Evolutionary conservation across 2,329 filamentous ascomycete genomes (phyloP), one percentile per base, ranked within the genome.

Genomic region (Diaporthe sp.): DNA sequence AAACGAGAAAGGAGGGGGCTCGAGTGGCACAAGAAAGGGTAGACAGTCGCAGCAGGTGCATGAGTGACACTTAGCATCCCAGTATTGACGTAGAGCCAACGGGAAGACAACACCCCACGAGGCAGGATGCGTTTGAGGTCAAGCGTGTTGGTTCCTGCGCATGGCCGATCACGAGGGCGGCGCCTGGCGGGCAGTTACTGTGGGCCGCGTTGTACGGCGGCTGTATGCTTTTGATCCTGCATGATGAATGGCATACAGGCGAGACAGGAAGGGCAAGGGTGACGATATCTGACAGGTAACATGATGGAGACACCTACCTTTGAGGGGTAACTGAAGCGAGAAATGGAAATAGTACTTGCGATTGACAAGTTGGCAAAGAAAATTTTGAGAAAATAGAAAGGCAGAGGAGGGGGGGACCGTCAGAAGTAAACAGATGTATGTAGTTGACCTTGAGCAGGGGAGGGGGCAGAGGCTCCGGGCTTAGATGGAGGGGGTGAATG

Each of bases 231-330:
- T n/a, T 53, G n/a, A 27, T 39, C 19, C 30, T 68, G 32, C 63
- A 37, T 53, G 32, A 53, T 53, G n/a, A 39, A 53, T 51, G 44
- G 44, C 27, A 9, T 19, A 39, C 63, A 68, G 7, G 63, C 47
- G 63, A 68, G 47, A 68, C 63, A 27, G 63, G 63, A 50, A 51
- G n/a, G 44, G 27, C 63, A 39, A 37, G 63, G 63, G 47, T 66
- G 44, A 27, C 39, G n/a, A 51, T 66, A 51, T 51, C 35, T 25
- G 63, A 68, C 63, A 19, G 15, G 47, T 53, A 53, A 53, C 47
- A 53, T 22, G 4, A 53, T n/a, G 22, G 19, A 27, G 15, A 15
- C 44, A 17, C 63, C 32, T 39, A 66, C 63, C 30, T 25, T 5
- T 51, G 44, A 37, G 32, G 27, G 35, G 22, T 7, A 51, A 37